Evolutionary conservation across 2,329 filamentous ascomycete species (phyloP).

Genomic region (Esteya vermicola): DNA sequence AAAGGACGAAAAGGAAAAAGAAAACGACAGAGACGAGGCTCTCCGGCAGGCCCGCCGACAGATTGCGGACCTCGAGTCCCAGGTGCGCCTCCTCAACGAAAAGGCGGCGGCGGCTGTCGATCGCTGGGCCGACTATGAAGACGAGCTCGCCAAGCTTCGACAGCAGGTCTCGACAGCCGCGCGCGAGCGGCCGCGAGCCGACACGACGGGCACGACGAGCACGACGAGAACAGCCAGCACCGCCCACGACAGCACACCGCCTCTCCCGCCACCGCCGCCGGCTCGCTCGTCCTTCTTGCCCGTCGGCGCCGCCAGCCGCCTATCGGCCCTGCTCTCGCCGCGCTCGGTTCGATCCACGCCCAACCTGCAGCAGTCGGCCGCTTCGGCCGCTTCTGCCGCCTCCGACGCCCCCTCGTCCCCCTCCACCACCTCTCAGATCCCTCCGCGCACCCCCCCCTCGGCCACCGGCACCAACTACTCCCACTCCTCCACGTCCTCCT

Average conservation of each 20-base stretch:
- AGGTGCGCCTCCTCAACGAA: slow-evolving; percentile 55
- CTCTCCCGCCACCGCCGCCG: slow-evolving; percentile 9
- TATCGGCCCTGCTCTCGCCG: slow-evolving; percentile 30
- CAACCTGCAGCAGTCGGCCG: slow-evolving; percentile 15
- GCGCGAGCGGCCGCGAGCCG: too few species aligned
- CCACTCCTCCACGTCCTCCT: slow-evolving; percentile 9
- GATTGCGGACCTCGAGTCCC: slow-evolving; percentile 55
- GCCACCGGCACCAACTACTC: slow-evolving; percentile 5
- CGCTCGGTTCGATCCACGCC: slow-evolving; percentile 27
- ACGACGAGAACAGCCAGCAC: not conserved
- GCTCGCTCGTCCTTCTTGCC: slow-evolving; percentile 30
- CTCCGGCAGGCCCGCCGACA: slow-evolving; percentile 42
- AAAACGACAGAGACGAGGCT: not conserved
- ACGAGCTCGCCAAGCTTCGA: slow-evolving; percentile 52
- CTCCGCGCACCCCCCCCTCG: not conserved
- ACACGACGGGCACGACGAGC: slow-evolving; percentile 2
- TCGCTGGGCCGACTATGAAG: slow-evolving; percentile 66
- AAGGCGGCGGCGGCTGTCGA: slow-evolving; percentile 53
- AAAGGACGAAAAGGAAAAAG: not conserved
- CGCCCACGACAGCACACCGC: not conserved
- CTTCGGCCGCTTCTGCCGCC: slow-evolving; percentile 8
- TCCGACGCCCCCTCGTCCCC: slow-evolving; percentile 8
- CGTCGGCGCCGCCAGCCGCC: slow-evolving; percentile 25
- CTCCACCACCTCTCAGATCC: not conserved
- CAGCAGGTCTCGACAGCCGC: too few species aligned